Base-by-base conservation (phyloP, 2,329 filamentous ascomycete species). In the Penicillium hordei region DNA sequence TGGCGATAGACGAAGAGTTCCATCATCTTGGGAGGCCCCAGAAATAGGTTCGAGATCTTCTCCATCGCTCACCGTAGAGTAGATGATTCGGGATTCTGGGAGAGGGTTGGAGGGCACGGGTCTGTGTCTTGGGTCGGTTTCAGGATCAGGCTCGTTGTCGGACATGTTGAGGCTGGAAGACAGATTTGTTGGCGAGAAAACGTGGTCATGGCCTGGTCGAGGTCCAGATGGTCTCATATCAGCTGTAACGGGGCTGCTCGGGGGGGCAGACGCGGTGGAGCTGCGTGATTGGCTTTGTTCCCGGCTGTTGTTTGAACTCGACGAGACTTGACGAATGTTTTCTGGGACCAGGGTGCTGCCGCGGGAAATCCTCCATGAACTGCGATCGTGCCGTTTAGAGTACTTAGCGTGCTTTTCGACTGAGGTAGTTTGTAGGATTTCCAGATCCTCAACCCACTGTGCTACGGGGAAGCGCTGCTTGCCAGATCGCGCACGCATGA, bases 391-490 rank as follows among this genome's bases (percentile, higher is more conserved):
- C 2, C 65, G 64, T 52, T 72, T 74, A 17, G 64, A 62, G 33
- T 71, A 75, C 65, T 81, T 82, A 63, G 79, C 73, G 68, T 63
- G 25, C 64, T 66, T 48, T 73, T 70, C 80, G 66, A 88, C 87
- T 0, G 85, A 79, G 12, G 81, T 83, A 17, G 75, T 75, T 65
- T 89, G 86, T 23, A 89, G 77, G 31, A 82, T 84, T 60, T 87
- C 85, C 4, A 88, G 76, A 61, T 86, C 83, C 65, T 87, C 82
- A 51, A 87, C 79, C 86, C 86, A 89, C 67, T 88, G 84, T 6
- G 82, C 83, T 21, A 89, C 85, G 13, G 86, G 86, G 75, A 89
- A 89, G 42, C 86, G 80, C 66, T 89, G 86, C 65, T 85, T 84
- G 2, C 83, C 84, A 38, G 84, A 86, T 60, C 84, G 79, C 39